These are phyloP conservation scores for Sporothrix humicola DNA, from an alignment of 2,329 filamentous ascomycete genomes.

Conservation along the genomic window DNA sequence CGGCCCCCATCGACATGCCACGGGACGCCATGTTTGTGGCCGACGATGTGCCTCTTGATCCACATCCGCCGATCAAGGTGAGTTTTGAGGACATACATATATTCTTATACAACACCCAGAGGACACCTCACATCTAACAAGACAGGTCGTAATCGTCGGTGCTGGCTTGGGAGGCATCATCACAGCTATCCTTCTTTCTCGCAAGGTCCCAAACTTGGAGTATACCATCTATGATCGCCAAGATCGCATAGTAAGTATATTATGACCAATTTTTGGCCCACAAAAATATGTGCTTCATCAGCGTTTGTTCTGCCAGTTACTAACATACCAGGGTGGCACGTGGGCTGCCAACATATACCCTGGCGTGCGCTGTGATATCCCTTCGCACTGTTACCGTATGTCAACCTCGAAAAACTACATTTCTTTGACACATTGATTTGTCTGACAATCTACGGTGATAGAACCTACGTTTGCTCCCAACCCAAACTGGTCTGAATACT, in stretches of 20 bases:
- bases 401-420: background rate
- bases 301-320: background rate
- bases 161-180: slow-evolving; percentile 7
- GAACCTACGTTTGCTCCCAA: slow-evolving; percentile 36
- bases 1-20: slow-evolving; percentile 5
- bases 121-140: background rate
- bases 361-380: slow-evolving; percentile 38
- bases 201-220: background rate
- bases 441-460: background rate
- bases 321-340: slow-evolving; percentile 31
- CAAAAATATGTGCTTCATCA: background rate
- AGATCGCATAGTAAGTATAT: background rate
- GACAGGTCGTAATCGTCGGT: background rate
- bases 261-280: too few species aligned
- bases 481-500: slow-evolving; percentile 37
- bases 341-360: slow-evolving; percentile 36
- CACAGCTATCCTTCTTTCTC: background rate
- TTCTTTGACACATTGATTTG: too few species aligned
- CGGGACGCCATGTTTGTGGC: slow-evolving; percentile 22
- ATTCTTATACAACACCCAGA: too few species aligned
- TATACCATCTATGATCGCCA: slow-evolving; percentile 13
- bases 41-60: slow-evolving; percentile 17
- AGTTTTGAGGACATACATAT: background rate
- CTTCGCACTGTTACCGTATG: slow-evolving; percentile 37
- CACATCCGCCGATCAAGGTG: slow-evolving; percentile 37